Conservation (phyloP, 2,329 filamentous ascomycete genomes). For the Ceratocystis cacaofunesta region DNA sequence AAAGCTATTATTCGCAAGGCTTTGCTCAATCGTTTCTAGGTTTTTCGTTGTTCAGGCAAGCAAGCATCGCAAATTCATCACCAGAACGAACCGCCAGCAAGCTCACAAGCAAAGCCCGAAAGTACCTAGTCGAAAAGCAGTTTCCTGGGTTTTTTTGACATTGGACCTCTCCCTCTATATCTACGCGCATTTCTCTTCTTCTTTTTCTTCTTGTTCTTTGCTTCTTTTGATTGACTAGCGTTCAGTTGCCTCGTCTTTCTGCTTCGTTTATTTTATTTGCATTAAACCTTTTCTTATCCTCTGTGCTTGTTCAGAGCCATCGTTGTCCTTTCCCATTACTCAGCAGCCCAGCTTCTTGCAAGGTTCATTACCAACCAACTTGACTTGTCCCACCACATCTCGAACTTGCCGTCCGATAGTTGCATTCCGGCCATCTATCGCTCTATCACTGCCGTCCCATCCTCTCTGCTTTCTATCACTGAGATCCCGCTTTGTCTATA, state of each 20-base stretch:
- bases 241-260: neutral
- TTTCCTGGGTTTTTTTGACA: too few species aligned
- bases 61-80: neutral
- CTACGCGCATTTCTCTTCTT: neutral
- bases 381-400: neutral
- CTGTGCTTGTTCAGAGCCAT: neutral
- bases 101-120: neutral
- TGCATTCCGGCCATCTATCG: neutral
- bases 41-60: neutral
- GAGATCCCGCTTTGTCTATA: too few species aligned
- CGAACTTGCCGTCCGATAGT: neutral
- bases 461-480: neutral
- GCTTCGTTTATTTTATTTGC: neutral
- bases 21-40: neutral
- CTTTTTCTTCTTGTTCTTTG: neutral
- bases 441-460: neutral
- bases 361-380: neutral
- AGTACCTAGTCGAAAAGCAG: too few species aligned
- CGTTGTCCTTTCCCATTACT: slow-evolving; percentile 6
- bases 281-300: neutral
- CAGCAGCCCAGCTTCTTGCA: slow-evolving; percentile 3
- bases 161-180: neutral
- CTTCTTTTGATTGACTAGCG: neutral
- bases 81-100: neutral
- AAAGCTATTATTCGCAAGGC: neutral